Conservation (phyloP, 257 asterid species). For the Nicotiana noctiflora region DNA sequence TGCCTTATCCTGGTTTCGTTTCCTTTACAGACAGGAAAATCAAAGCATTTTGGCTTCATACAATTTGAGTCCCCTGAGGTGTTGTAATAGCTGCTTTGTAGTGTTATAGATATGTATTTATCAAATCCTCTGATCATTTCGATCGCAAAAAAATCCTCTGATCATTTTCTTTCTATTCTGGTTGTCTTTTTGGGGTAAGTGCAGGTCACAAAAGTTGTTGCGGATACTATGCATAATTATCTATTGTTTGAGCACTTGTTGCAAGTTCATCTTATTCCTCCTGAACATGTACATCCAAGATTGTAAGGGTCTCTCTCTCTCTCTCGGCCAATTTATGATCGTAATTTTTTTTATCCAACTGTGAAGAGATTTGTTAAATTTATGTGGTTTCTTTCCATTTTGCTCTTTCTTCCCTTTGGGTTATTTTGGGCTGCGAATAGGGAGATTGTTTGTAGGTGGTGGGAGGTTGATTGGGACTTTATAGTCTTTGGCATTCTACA, state of each 20-base stretch:
- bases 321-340: background rate
- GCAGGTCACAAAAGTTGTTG: slow-evolving; percentile 91
- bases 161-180: background rate
- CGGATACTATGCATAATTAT: slow-evolving; percentile 85
- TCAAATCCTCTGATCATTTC: background rate
- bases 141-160: background rate
- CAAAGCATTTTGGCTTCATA: slow-evolving; percentile 90
- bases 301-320: slow-evolving; percentile 41
- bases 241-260: slow-evolving; percentile 76
- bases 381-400: background rate
- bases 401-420: background rate
- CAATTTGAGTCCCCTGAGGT: slow-evolving; percentile 95
- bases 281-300: slow-evolving; percentile 68
- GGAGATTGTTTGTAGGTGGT: background rate
- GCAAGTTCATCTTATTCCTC: slow-evolving; percentile 70
- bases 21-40: slow-evolving; percentile 74
- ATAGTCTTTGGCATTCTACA: background rate
- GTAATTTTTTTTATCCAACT: background rate
- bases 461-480: background rate
- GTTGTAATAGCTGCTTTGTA: background rate
- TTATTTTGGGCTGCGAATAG: too few relatives aligned
- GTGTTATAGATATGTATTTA: background rate
- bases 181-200: background rate
- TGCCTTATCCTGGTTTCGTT: slow-evolving; percentile 8
- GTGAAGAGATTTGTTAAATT: background rate